Base-by-base conservation (phyloP, 345 rosid species). In the Cardamine chenopodiifolia region DNA sequence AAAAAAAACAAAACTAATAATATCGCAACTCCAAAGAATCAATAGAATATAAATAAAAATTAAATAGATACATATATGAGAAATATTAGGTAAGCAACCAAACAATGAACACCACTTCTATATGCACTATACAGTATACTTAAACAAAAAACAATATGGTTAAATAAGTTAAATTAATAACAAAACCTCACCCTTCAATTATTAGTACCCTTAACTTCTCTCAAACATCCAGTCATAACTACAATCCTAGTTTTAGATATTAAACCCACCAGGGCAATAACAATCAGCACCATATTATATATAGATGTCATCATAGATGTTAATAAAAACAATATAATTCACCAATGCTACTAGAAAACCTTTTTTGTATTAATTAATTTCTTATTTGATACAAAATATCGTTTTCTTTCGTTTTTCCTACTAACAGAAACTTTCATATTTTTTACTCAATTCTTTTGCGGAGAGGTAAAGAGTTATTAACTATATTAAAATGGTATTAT, bases 161-260 rank as follows among this genome's bases (percentile, higher is more conserved):
- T n/a, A n/a, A n/a, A n/a, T n/a, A n/a, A n/a, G n/a, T n/a, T n/a
- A n/a, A n/a, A n/a, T n/a, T n/a, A n/a, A n/a, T n/a, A 59, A 40
- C 19, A 26, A 47, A 32, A n/a, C 57, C 47, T 8, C 20, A 37
- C 14, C 62, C 62, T 31, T 52, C 57, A 50, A 68, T 68, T 68
- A 68, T 75, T 60, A 60, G 44, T 28, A 25, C 72, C 45, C 35
- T 50, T 60, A 59, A 50, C 34, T 50, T 50, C 34, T 39, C 35
- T 35, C 28, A 39, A 74, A 50, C 73, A 60, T 40, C 53, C 52
- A 66, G 19, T 15, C 67, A 58, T 37, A 68, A 61, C 74, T 40
- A 68, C 14, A 5, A 68, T 26, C 32, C 67, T 74, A 74, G 14
- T 55, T 58, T 57, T 47, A 25, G 73, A 20, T 49, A 50, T 56